Evolutionary conservation across 2,329 filamentous ascomycete genomes (phyloP), one percentile per base, ranked within the genome.

Genomic region (Eutypa lata): DNA sequence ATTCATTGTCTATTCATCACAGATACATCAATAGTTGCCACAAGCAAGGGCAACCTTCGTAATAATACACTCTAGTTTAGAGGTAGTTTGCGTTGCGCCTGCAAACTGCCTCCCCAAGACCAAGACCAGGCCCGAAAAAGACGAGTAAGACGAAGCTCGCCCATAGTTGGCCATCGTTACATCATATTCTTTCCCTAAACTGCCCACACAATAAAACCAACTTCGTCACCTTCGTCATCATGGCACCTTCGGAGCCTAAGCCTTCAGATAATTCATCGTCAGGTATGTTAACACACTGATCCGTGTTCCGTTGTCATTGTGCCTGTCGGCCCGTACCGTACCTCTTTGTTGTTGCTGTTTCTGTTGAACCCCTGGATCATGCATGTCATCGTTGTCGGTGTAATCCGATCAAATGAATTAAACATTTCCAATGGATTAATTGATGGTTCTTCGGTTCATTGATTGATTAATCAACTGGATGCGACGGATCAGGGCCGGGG

Each of bases 161-260:
- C 42, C 22, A 28, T 50, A 52, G 62, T 65, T 62, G 62, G 57
- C 58, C 59, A 53, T 63, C 50, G 66, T 69, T 69, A 68, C 67
- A 69, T 69, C 67, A 69, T 69, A 66, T 62, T 64, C 59, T 59
- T 60, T 59, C 56, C 61, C 55, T 48, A 61, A 59, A 51, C 53
- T 55, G 53, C 51, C 58, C 58, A 54, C 52, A 53, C 58, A 60
- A 61, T 62, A 64, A 63, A 61, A 56, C 61, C 58, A 62, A 62
- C 63, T 61, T 63, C 65, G 64, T 65, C 64, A 67, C 67, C 60
- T 63, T 66, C 65, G 65, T 67, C 67, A 69, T 65, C 57, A 68
- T 68, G 66, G 64, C 67, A 55, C 62, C 66, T 53, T 59, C 65
- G 58, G 66, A 67, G 54, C 59, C 62, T 58, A 69, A 68, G 53